These are phyloP conservation scores for Physaria fendleri DNA, from an alignment of 345 rosid species.

Conservation along the genomic window DNA sequence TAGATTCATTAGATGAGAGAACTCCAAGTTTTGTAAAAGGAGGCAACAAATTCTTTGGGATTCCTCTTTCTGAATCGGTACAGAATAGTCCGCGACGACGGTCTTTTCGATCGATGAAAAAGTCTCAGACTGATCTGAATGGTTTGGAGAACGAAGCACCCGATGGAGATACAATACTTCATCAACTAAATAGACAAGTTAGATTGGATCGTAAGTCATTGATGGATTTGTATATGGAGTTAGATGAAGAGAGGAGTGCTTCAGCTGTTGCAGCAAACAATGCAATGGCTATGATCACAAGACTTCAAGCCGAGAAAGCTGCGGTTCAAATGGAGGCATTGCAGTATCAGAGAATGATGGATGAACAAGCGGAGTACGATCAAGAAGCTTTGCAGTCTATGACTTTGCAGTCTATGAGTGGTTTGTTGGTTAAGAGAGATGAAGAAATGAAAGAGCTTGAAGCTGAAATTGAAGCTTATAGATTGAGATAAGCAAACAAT, in stretches of 20 bases:
- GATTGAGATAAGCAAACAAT: constrained; percentile 83
- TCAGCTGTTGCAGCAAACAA: constrained; percentile 89
- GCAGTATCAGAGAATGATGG: constrained; percentile 99
- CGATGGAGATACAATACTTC: constrained; percentile 54
- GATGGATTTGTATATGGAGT: constrained; percentile 80
- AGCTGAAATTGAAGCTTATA: constrained; percentile 62
- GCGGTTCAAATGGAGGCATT: constrained; percentile 98
- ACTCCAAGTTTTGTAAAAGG: constrained; percentile 47
- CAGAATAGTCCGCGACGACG: constrained; percentile 55
- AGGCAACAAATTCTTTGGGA: constrained; percentile 69
- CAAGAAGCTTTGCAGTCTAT: constrained; percentile 82
- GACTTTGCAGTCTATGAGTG: constrained; percentile 58
- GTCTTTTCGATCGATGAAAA: constrained; percentile 38
- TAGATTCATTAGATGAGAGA: constrained; percentile 38
- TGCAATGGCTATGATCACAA: constrained; percentile 94
- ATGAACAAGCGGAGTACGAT: constrained; percentile 91
- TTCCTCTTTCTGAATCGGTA: constrained; percentile 68
- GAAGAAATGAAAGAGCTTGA: constrained; percentile 55
- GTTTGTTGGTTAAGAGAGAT: constrained; percentile 53
- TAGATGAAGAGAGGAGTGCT: constrained; percentile 89
- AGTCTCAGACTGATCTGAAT: constrained; percentile 41
- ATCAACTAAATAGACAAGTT: constrained; percentile 72
- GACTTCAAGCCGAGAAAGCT: constrained; percentile 86
- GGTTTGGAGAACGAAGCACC: constrained; percentile 31
- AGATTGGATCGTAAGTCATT: constrained; percentile 76